Evolutionary conservation across 1,139 yeast species (phyloP).

Genomic region (Yamadazyma mexicana): DNA sequence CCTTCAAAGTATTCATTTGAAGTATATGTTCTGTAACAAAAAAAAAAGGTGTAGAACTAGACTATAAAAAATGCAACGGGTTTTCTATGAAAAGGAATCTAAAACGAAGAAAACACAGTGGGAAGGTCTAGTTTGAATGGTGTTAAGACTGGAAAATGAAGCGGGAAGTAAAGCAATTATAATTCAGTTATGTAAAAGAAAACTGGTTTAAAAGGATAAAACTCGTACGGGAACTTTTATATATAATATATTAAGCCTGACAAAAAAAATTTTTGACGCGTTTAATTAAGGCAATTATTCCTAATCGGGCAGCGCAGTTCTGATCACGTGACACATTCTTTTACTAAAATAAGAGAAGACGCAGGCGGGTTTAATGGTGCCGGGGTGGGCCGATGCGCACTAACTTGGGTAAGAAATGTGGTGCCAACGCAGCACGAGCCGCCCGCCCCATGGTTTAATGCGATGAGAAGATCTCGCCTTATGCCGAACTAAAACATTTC

Average conservation of each 20-base stretch:
- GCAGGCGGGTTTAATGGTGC: too few relatives aligned
- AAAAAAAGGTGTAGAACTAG: too few relatives aligned
- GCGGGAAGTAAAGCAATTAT: too few relatives aligned
- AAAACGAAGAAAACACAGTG: neutral
- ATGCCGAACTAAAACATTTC: neutral
- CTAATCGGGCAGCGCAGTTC: constrained; percentile 2
- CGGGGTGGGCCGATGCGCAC: too few relatives aligned
- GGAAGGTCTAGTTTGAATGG: too few relatives aligned
- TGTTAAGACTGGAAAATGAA: neutral
- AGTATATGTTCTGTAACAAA: neutral
- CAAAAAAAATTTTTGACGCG: constrained; percentile 11
- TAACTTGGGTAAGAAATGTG: too few relatives aligned
- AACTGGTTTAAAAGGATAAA: constrained; percentile 1
- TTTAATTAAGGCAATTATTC: constrained; percentile 9
- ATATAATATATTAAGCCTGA: neutral
- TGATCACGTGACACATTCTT: neutral
- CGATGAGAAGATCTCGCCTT: neutral
- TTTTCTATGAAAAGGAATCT: neutral
- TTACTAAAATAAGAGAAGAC: too few relatives aligned
- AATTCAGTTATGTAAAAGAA: neutral
- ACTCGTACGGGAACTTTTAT: constrained; percentile 3
- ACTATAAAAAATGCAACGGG: neutral
- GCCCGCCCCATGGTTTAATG: too few relatives aligned
- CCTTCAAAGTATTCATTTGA: constrained; percentile 5
- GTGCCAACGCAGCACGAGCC: too few relatives aligned